Evolutionary conservation across 2,329 filamentous ascomycete genomes (phyloP), one percentile per base, ranked within the genome.

Genomic region (Stemphylium beticola): DNA sequence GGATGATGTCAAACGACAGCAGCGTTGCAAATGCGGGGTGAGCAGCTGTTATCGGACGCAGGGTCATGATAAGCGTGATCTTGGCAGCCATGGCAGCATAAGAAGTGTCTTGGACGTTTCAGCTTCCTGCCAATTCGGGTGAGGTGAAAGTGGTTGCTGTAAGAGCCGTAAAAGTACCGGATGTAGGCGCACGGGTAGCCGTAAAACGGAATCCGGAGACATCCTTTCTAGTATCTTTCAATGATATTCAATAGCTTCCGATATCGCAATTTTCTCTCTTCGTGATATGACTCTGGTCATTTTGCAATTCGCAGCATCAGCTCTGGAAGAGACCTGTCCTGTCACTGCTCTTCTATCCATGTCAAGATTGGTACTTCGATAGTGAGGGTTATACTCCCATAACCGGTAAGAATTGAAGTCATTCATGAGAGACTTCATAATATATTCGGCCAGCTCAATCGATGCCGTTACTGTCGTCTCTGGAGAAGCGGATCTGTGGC

Each of bases 31-130:
- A 36, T 39, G 52, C 47, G 52, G 52, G 52, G 52, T 40, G 29
- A 15, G 14, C 34, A 41, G 40, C 47, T 51, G 40, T 46, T 55
- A 50, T 51, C 47, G 34, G 26, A 33, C 17, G 14, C 20, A 43
- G 17, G 22, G 17, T 31, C n/a, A 32, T 42, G 48, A 52, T 55
- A 52, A 58, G 53, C 29, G 52, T 47, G 12, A 20, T 40, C 56
- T 59, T 59, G 53, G 56, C 56, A 50, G 53, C 31, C 56, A 49
- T 55, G 56, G 56, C 48, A 46, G 39, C 53, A 53, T 34, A 22
- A 33, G 44, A 56, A 32, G 45, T 24, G 51, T 14, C 51, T 53
- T 53, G 39, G 45, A 18, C 5, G 12, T 20, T 15, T 18, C 4
- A 26, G 11, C 31, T 24, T 33, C 45, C 24, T 53, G 18, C 18